Base-by-base conservation (phyloP, 805 yeast species). In the Zygotorulaspora sp. region DNA sequence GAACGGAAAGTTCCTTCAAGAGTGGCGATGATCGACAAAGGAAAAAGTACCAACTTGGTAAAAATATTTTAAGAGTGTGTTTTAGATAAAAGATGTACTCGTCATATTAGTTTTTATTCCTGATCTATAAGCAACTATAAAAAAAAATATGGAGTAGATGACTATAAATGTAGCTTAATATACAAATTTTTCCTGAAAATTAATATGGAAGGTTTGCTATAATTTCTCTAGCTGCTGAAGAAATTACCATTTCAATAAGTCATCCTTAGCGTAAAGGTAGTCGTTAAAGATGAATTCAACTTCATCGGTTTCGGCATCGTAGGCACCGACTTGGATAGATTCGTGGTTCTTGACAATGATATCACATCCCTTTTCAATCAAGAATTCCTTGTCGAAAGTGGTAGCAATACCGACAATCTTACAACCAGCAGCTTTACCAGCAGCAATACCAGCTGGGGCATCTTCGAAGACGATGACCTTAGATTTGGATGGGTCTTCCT, bases 371-470 rank as follows among this genome's bases (percentile, higher is more conserved):
- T 84, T 75, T 38, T 70, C 74, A 63, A 78, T 73, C 42, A 85
- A 81, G 57, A 72, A 72, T 44, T 77, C 80, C 26, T 83, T 74
- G 47, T 73, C 78, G 63, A 82, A 83, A 38, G 92, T 78, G 44
- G 90, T 80, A 49, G 89, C 83, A 62, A 85, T 80, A 57, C 94
- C 95, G 51, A 85, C 77, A 44, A 83, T 81, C 57, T 74, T 71
- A 60, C 92, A 87, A 43, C 89, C 94, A 17, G 92, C 89, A 39
- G 74, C 83, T 58, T 78, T 77, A 57, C 94, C 95, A 26, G 95
- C 90, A 52, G 75, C 65, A 47, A 84, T 77, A 58, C 95, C 95
- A 34, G 92, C 89, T 42, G 88, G 90, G 31, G 95, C 94, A 59
- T 85, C 95, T 67, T 85, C 95, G 56, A 85, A 85, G 35, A 82